Evolutionary conservation across 2,329 filamentous ascomycete genomes (phyloP).

Genomic region (Trichoderma atroviride): DNA sequence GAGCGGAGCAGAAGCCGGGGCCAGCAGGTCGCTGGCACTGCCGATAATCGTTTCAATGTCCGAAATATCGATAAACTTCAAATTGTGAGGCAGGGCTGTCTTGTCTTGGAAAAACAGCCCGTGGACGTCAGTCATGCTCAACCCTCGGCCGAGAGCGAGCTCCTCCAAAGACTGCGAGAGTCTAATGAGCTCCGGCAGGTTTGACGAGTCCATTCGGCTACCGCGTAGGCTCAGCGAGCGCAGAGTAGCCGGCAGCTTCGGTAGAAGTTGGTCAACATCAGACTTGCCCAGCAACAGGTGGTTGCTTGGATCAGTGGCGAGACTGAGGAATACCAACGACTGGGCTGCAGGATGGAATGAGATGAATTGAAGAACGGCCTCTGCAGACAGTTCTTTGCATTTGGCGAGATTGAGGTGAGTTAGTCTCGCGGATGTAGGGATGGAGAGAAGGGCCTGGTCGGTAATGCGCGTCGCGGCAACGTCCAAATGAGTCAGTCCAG

Average conservation of each 20-base stretch:
- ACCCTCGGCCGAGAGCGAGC: constrained; percentile 69
- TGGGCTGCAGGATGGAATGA: constrained; percentile 69
- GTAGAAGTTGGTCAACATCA: constrained; percentile 67
- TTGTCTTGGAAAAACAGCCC: constrained; percentile 61
- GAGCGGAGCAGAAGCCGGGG: constrained; percentile 64
- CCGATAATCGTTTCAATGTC: constrained; percentile 61
- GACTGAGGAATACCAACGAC: constrained; percentile 69
- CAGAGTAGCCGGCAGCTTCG: constrained; percentile 66
- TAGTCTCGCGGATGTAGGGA: constrained; percentile 70
- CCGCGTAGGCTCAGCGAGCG: constrained; percentile 77
- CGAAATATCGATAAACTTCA: constrained; percentile 77
- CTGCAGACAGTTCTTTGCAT: constrained; percentile 69
- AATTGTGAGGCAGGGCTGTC: constrained; percentile 53
- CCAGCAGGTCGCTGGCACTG: constrained; percentile 62
- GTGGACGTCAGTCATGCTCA: constrained; percentile 68
- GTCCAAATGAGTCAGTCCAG: constrained; percentile 73
- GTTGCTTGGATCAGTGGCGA: constrained; percentile 71
- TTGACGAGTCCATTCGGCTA: constrained; percentile 66
- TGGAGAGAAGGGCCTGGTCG: constrained; percentile 68
- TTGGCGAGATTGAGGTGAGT: constrained; percentile 79
- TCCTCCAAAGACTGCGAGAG: constrained; percentile 74
- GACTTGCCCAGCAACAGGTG: constrained; percentile 70
- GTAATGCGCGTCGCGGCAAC: constrained; percentile 78
- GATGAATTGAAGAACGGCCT: constrained; percentile 70
- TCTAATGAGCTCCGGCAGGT: constrained; percentile 65